Percentiles rank a stretch among this genome's conserved stretches.
phyloP scores from a whole-genome alignment of 2,329 filamentous ascomycete genomes.

The Penicillium sp. region DNA sequence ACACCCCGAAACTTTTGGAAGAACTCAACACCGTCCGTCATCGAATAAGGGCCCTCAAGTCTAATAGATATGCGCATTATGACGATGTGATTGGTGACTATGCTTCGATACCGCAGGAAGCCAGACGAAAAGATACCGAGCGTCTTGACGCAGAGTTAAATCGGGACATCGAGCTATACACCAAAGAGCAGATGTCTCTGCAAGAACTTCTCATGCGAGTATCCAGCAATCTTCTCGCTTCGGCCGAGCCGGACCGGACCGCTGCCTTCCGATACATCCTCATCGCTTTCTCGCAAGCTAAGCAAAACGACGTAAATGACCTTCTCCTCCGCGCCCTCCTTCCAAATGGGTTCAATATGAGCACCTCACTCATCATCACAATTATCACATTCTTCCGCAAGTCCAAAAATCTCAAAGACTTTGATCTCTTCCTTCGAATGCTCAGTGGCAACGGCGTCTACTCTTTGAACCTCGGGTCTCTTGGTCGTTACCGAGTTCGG shows the following conservation, averaged over 20 bases:
- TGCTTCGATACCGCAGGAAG: slow-evolving; percentile 16
- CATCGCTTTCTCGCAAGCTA: slow-evolving; percentile 36
- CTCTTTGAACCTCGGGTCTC: slow-evolving; percentile 32
- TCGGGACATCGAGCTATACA: slow-evolving; percentile 30
- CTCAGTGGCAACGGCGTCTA: slow-evolving; percentile 33
- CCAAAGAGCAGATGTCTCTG: slow-evolving; percentile 30
- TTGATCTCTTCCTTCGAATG: slow-evolving; percentile 40
- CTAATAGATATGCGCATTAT: slow-evolving; percentile 22
- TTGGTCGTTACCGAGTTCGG: slow-evolving; percentile 24
- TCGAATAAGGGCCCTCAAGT: slow-evolving; percentile 33
- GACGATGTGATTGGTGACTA: slow-evolving; percentile 34
- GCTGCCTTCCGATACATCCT: slow-evolving; percentile 35
- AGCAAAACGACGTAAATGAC: slow-evolving; percentile 41
- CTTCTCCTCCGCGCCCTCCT: slow-evolving; percentile 39
- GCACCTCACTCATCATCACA: slow-evolving; percentile 34
- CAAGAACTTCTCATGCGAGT: slow-evolving; percentile 37
- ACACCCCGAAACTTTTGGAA: slow-evolving; percentile 31
- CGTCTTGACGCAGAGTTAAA: slow-evolving; percentile 30
- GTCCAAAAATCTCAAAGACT: slow-evolving; percentile 41
- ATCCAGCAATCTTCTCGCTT: slow-evolving; percentile 35
- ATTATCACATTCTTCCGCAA: slow-evolving; percentile 41
- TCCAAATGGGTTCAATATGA: slow-evolving; percentile 38
- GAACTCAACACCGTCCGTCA: slow-evolving; percentile 34
- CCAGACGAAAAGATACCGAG: slow-evolving; percentile 16
- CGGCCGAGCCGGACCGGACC: slow-evolving; percentile 38